Percentiles rank a stretch among this genome's conserved stretches.
phyloP scores from a whole-genome alignment of 495 filamentous ascomycete genomes.

The Chaetomium cochliodes region DNA sequence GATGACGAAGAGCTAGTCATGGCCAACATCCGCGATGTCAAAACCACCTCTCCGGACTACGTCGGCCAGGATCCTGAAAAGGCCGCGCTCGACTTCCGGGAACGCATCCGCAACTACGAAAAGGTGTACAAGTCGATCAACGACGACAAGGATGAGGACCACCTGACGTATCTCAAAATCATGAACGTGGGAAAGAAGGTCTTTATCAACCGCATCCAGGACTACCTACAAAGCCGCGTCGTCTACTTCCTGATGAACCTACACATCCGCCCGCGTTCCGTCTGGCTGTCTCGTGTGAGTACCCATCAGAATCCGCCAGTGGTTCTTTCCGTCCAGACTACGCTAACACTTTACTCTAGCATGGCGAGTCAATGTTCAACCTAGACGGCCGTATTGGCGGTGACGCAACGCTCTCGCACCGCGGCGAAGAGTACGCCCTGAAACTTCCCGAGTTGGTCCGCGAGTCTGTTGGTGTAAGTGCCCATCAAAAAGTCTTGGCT shows the following conservation, averaged over 20 bases:
- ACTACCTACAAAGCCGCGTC: slow-evolving; percentile 91
- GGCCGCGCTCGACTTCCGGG: slow-evolving; percentile 86
- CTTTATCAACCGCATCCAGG: slow-evolving; percentile 94
- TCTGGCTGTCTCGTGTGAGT: slow-evolving; percentile 92
- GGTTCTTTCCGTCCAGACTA: neutral
- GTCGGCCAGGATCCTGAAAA: slow-evolving; percentile 86
- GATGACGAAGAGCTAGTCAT: slow-evolving; percentile 93
- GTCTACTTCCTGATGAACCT: slow-evolving; percentile 99
- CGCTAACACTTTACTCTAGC: slow-evolving; percentile 51
- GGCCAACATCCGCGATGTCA: slow-evolving; percentile 96
- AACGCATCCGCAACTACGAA: slow-evolving; percentile 94
- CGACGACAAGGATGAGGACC: slow-evolving; percentile 67
- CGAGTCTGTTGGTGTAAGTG: slow-evolving; percentile 69
- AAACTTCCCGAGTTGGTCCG: slow-evolving; percentile 77
- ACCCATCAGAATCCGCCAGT: neutral
- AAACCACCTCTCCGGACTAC: slow-evolving; percentile 95
- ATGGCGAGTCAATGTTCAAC: slow-evolving; percentile 93
- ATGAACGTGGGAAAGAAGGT: slow-evolving; percentile 94
- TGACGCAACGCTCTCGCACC: slow-evolving; percentile 80
- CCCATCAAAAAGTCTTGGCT: slow-evolving; percentile 6
- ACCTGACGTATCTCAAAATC: slow-evolving; percentile 91
- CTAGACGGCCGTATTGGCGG: slow-evolving; percentile 85
- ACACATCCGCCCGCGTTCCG: slow-evolving; percentile 94
- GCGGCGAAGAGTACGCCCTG: slow-evolving; percentile 81
- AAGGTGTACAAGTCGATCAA: slow-evolving; percentile 92